These are phyloP conservation scores for Acanthamoeba quina DNA, from an alignment of 208 protist genomes.

Conservation along the genomic window DNA sequence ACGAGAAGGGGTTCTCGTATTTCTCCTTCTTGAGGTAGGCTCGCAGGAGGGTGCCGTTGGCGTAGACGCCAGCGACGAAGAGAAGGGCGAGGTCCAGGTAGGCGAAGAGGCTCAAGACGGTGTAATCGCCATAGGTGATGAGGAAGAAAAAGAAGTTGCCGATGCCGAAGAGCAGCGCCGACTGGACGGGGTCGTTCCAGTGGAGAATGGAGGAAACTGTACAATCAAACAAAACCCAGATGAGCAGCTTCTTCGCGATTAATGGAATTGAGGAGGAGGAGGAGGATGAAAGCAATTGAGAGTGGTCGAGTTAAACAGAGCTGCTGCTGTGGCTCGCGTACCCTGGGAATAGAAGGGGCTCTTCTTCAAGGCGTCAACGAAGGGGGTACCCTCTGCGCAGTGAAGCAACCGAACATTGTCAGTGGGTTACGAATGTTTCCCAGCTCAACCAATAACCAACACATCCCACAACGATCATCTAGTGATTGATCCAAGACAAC, in stretches of 20 bases:
- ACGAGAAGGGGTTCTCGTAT: slow-evolving; percentile 74
- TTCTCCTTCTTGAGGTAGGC: slow-evolving; percentile 66
- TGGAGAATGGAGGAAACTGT: slow-evolving; percentile 45
- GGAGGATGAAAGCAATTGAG: neutral
- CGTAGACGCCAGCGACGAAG: slow-evolving; percentile 62
- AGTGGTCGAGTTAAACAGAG: neutral
- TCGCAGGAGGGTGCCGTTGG: slow-evolving; percentile 61
- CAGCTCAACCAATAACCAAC: neutral
- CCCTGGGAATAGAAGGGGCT: slow-evolving; percentile 62
- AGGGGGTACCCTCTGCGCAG: slow-evolving; percentile 10
- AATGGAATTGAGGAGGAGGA: neutral
- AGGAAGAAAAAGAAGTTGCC: slow-evolving; percentile 78
- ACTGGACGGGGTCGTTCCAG: slow-evolving; percentile 71
- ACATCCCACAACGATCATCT: neutral
- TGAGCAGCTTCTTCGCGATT: neutral
- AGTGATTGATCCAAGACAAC: too few species aligned
- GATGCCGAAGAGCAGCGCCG: slow-evolving; percentile 73
- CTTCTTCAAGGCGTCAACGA: slow-evolving; percentile 63
- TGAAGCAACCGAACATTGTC: neutral
- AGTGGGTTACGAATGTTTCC: neutral
- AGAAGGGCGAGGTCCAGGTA: slow-evolving; percentile 66
- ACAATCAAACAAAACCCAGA: neutral
- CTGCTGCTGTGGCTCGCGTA: neutral
- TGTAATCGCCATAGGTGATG: slow-evolving; percentile 73
- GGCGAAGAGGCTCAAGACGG: slow-evolving; percentile 63